Base-by-base conservation (phyloP, 306 rosid species). In the Begonia fuchsioides region DNA sequence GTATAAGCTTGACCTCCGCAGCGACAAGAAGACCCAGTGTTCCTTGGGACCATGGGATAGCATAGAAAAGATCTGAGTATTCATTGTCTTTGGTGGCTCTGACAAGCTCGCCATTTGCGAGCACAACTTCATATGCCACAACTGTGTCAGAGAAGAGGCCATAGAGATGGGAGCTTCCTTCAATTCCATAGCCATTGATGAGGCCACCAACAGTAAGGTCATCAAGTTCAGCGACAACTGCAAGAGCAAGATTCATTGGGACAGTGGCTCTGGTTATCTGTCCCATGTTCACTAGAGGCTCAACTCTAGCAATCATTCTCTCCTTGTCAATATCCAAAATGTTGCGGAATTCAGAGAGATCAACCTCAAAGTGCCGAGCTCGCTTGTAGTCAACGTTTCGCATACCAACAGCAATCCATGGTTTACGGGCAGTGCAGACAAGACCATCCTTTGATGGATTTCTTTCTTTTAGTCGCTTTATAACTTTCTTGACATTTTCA, bases 191-290 rank as follows among this genome's bases (percentile, higher is more conserved):
- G 43, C 97, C 97, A 50, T 90, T 90, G 44, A 90, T 90, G 67
- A 90, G 93, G 56, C 97, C 97, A 62, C 97, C 97, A 35, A 90
- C 97, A 43, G 97, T 90, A 53, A 90, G 97, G 71, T 90, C 97
- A 58, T 90, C 97, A 9, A 90, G 81, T 70, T 90, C 97, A 0
- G 97, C 97, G 49, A 90, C 95, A 4, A 90, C 97, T 11, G 97
- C 97, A 50, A 84, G 93, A 15, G 97, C 10, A 50, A 90, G 80
- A 66, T 90, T 84, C 93, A 81, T 63, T 0, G 97, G 95, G 46
- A 82, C 87, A 11, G 97, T 81, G 18, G 61, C 90, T 76, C 97
- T 76, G 4, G 71, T 32, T 39, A 90, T 90, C 64, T 90, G 97
- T 20, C 97, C 97, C 97, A 90, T 90, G 80, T 84, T 90, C 54